These are phyloP conservation scores for Tuber microsphaerosporum DNA, from an alignment of 495 filamentous ascomycete species.

Conservation along the genomic window DNA sequence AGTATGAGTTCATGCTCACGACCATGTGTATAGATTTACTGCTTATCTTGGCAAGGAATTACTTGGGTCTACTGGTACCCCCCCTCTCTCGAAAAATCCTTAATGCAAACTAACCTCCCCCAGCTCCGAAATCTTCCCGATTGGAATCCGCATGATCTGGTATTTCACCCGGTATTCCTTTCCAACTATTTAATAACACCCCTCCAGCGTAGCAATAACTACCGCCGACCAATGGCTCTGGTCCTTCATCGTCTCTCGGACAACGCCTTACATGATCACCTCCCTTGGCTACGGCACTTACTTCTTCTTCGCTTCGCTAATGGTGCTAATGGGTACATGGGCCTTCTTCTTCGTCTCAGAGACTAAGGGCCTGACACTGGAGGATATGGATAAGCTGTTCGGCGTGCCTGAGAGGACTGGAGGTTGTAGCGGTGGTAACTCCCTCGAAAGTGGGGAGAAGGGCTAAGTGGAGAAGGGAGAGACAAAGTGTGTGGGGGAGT, in stretches of 20 bases:
- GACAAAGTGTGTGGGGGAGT: neutral
- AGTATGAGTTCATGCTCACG: neutral
- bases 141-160: conserved; percentile 39
- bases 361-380: conserved; percentile 51
- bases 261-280: conserved; percentile 57
- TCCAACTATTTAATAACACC: neutral
- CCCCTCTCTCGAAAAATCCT: neutral
- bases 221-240: conserved; percentile 40
- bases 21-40: conserved; percentile 27
- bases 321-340: conserved; percentile 60
- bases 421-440: neutral
- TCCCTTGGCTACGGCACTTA: conserved; percentile 66
- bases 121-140: conserved; percentile 38
- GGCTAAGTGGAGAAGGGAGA: neutral
- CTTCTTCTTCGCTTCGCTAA: conserved; percentile 69
- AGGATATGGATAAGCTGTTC: conserved; percentile 48
- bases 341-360: conserved; percentile 52
- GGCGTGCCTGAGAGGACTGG: conserved; percentile 29
- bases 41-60: conserved; percentile 38
- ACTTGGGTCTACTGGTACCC: conserved; percentile 35
- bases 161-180: neutral
- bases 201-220: conserved; percentile 31
- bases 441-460: neutral
- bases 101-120: conserved; percentile 1
- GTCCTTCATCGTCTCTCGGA: conserved; percentile 38